These are phyloP conservation scores for Claviceps capensis DNA, from an alignment of 2,329 filamentous ascomycete species.

Conservation along the genomic window DNA sequence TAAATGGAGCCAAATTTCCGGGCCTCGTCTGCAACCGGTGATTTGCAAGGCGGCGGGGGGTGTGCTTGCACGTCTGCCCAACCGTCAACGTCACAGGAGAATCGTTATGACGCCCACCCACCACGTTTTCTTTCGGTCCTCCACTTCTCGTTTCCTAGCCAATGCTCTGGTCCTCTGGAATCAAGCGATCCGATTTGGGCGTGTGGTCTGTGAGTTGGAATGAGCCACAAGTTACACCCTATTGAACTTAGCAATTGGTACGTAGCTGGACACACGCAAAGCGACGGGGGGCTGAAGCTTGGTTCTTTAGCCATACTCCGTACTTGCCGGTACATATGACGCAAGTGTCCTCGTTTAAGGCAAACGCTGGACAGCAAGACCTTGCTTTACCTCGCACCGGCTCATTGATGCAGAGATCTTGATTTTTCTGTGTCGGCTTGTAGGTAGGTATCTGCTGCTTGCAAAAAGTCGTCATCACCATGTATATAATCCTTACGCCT, in stretches of 20 bases:
- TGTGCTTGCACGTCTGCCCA: too few relatives aligned
- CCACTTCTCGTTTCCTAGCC: slow-evolving; percentile 1
- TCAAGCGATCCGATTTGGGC: slow-evolving; percentile 1
- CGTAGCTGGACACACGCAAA: not conserved
- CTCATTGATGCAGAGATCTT: not conserved
- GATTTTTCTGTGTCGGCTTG: not conserved
- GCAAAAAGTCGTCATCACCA: not conserved
- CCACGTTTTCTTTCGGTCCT: not conserved
- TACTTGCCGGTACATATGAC: slow-evolving; percentile 3
- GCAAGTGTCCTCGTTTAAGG: not conserved
- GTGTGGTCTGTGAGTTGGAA: not conserved
- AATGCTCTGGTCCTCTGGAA: not conserved
- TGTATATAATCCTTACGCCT: slow-evolving; percentile 5
- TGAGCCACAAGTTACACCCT: not conserved
- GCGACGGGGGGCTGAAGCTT: not conserved
- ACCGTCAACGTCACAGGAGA: slow-evolving; percentile 5
- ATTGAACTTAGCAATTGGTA: not conserved
- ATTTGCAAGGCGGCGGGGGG: not conserved
- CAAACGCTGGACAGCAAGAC: not conserved
- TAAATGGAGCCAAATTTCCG: slow-evolving; percentile 1
- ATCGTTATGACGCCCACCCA: slow-evolving; percentile 5
- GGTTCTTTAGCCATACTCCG: slow-evolving; percentile 1
- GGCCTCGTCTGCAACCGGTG: not conserved
- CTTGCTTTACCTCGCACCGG: not conserved
- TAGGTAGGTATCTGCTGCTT: not conserved